A percentile compares a stretch with the other conserved stretches of the same genome.
Conservation (phyloP, 1,139 yeast species). For the Blastobotrys buckinghamii region DNA sequence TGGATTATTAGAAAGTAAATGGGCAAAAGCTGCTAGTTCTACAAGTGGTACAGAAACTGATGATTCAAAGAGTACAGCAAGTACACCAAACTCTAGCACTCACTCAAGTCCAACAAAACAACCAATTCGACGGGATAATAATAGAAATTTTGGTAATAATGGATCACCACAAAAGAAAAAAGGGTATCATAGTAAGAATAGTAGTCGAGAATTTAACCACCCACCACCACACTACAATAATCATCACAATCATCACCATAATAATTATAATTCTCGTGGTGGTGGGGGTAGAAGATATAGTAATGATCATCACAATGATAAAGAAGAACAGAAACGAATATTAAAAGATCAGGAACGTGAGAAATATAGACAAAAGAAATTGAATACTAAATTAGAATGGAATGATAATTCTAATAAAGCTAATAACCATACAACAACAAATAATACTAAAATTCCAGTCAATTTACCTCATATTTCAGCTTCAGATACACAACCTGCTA, state of each 20-base stretch:
- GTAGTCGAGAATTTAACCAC: background rate
- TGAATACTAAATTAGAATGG: slow-evolving; percentile 1
- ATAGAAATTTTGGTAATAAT: background rate
- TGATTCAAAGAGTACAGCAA: background rate
- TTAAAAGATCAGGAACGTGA: slow-evolving; percentile 8
- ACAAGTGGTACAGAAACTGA: background rate
- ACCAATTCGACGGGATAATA: background rate
- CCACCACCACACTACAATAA: too few relatives aligned
- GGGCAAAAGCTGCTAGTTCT: background rate
- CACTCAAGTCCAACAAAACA: slow-evolving; percentile 1
- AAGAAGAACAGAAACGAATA: background rate
- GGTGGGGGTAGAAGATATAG: background rate
- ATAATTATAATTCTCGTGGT: too few relatives aligned
- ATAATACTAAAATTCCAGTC: background rate
- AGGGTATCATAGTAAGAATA: background rate
- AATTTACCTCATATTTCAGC: background rate
- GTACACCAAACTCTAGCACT: background rate
- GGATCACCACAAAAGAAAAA: background rate
- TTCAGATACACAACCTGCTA: background rate
- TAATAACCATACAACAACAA: background rate
- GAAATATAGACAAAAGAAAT: slow-evolving; percentile 4
- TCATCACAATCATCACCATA: too few relatives aligned
- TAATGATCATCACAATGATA: background rate
- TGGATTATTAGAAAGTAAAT: background rate
- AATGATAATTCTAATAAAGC: background rate